These are phyloP conservation scores for Phytophthora syringae DNA, from an alignment of 352 stramenopile genomes.

Conservation along the genomic window DNA sequence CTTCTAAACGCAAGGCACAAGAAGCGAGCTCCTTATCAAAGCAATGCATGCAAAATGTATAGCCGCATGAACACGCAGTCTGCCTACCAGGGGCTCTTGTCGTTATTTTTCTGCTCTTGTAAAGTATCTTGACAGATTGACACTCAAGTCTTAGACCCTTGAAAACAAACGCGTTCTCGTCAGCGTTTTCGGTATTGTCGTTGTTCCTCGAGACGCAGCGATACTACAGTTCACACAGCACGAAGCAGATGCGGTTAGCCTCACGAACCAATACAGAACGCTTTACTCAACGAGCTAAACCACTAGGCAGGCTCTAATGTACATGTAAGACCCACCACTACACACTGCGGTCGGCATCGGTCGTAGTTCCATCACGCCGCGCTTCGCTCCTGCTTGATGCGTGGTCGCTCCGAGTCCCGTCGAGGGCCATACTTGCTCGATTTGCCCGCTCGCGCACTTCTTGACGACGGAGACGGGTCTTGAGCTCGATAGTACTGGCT, in stretches of 20 bases:
- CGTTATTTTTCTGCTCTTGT: slow-evolving; percentile 17
- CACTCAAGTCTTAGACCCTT: no score
- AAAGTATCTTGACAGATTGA: no score
- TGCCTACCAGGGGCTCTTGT: slow-evolving; percentile 34
- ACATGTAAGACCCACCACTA: slow-evolving; percentile 14
- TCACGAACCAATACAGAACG: slow-evolving; percentile 2
- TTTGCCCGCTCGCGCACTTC: slow-evolving; percentile 21
- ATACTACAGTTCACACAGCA: slow-evolving; percentile 23
- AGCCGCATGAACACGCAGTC: slow-evolving; percentile 12
- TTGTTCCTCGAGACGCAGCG: background rate
- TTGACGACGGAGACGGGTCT: slow-evolving; percentile 22
- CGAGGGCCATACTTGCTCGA: slow-evolving; percentile 21
- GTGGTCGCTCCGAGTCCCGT: slow-evolving; percentile 26
- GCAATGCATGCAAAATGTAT: slow-evolving; percentile 35
- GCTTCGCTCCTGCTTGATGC: slow-evolving; percentile 45
- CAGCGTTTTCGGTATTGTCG: background rate
- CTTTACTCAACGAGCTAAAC: slow-evolving; percentile 21
- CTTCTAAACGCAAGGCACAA: slow-evolving; percentile 15
- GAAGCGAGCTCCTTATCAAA: slow-evolving; percentile 29
- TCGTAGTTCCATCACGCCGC: slow-evolving; percentile 19
- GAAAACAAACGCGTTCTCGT: no score
- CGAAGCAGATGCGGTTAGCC: slow-evolving; percentile 5
- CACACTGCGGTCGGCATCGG: background rate
- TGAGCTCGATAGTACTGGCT: slow-evolving; percentile 35
- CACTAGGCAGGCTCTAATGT: background rate